These are phyloP conservation scores for Auxenochlorella pyrenoidosa DNA, from an alignment of 139 green algal genomes.

Conservation along the genomic window DNA sequence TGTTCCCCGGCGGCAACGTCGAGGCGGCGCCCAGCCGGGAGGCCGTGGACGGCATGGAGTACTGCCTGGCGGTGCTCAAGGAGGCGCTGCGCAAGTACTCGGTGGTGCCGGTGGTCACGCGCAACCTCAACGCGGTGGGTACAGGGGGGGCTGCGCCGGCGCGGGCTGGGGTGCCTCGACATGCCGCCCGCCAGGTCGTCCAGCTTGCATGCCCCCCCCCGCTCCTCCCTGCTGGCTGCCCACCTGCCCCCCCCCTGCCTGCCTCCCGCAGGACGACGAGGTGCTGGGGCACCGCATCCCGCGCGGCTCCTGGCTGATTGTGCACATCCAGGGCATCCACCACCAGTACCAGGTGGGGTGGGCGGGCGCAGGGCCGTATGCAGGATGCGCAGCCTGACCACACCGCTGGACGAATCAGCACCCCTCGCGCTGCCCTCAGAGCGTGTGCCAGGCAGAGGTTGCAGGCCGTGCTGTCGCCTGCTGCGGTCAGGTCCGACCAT, in stretches of 20 bases:
- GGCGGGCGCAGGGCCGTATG: too few relatives aligned
- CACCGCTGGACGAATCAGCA: not conserved
- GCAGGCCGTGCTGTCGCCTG: too few relatives aligned
- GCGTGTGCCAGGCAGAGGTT: not conserved
- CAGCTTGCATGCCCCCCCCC: not conserved
- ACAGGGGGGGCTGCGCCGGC: not conserved
- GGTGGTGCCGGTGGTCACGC: conserved; percentile 93
- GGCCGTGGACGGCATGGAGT: conserved; percentile 78
- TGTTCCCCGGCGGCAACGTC: not conserved
- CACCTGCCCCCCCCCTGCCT: not conserved
- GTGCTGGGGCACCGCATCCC: conserved; percentile 80
- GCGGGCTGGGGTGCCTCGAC: too few relatives aligned
- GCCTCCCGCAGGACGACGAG: conserved; percentile 53
- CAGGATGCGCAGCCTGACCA: too few relatives aligned
- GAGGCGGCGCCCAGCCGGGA: conserved; percentile 38
- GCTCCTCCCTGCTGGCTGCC: too few relatives aligned
- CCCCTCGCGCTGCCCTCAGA: not conserved
- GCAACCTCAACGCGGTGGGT: conserved; percentile 48
- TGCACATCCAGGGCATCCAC: conserved; percentile 82
- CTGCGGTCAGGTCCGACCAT: too few relatives aligned
- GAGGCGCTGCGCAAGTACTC: conserved; percentile 83
- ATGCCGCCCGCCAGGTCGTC: not conserved
- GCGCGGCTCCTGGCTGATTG: conserved; percentile 70
- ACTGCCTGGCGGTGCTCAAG: conserved; percentile 89
- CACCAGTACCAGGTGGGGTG: conserved; percentile 72